phyloP scores from a whole-genome alignment of 495 filamentous ascomycete genomes.

The Penicillium salamii region DNA sequence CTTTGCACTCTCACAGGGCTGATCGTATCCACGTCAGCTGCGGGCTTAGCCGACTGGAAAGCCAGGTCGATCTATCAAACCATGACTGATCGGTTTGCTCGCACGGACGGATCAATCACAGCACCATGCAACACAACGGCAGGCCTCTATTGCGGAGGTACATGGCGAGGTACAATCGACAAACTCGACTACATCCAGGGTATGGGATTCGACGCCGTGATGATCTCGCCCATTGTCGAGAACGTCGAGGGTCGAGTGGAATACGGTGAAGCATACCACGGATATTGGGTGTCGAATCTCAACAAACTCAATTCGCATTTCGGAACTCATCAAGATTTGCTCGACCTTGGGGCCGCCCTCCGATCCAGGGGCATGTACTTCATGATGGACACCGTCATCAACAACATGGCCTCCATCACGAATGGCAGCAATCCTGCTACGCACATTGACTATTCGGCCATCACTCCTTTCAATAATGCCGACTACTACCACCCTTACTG shows the following conservation, averaged over 20 bases:
- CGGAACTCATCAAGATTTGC: conserved; percentile 61
- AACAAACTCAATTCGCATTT: conserved; percentile 65
- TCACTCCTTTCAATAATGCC: conserved; percentile 62
- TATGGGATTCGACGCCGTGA: conserved; percentile 80
- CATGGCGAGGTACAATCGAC: conserved; percentile 67
- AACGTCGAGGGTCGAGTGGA: conserved; percentile 48
- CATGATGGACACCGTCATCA: conserved; percentile 77
- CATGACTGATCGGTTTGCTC: conserved; percentile 73
- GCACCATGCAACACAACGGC: conserved; percentile 40
- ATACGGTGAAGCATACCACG: conserved; percentile 65
- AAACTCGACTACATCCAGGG: conserved; percentile 58
- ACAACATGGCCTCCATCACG: conserved; percentile 62
- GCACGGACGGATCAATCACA: conserved; percentile 58
- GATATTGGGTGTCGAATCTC: conserved; percentile 71
- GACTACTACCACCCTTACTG: conserved; percentile 67
- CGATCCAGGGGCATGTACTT: conserved; percentile 65
- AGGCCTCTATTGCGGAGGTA: conserved; percentile 70
- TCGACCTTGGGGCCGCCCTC: conserved; percentile 55
- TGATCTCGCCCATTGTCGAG: conserved; percentile 75
- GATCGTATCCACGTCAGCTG: conserved; percentile 14
- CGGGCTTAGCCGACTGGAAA: conserved; percentile 46
- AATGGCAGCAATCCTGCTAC: conserved; percentile 52
- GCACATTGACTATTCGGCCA: conserved; percentile 56
- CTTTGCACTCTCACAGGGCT: conserved; percentile 2
- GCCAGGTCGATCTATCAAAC: conserved; percentile 70